Evolutionary conservation across 2,329 filamentous ascomycete genomes (phyloP), one percentile per base, ranked within the genome.

Genomic region (Phaeophleospora eucalypticola): DNA sequence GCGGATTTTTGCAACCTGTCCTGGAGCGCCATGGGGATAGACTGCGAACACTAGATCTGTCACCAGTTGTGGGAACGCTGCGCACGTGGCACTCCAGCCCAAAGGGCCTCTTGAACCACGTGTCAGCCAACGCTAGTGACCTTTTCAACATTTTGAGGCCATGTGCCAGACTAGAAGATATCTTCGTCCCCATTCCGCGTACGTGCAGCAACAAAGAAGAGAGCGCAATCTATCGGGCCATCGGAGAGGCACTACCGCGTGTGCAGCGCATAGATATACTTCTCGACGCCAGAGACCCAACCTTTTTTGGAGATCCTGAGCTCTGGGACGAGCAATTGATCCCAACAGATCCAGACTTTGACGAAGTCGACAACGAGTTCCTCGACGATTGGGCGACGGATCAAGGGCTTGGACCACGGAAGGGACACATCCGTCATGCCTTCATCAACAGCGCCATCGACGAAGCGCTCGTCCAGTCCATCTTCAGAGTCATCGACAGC

Each of bases 381-480:
- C 20, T 41, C 12, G 38, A 27, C 20, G 20, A 41, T n/a, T 41
- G 38, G 38, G 38, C 3, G 3, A 18, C 12, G 3, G 38, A 41
- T 18, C 17, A 41, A 41, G 38, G 38, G 4, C 8, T 41, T 16
- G 38, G 38, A 10, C 38, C 38, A n/a, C 16, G 38, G 4, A 41
- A 41, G 29, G 38, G 38, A 3, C 7, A 3, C 38, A 41, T 27
- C n/a, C 38, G 38, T 3, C 19, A 41, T 14, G 20, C 38, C 4
- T 41, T 41, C 19, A 41, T 41, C 38, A 27, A 41, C 14, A 41
- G 38, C 20, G 38, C 38, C 16, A 41, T 41, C 19, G 38, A 41
- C 17, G 14, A n/a, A 12, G 10, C 6, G 3, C 19, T 41, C 9
- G 38, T 41, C 12, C 4, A 41, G 17, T 21, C 17, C 3, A 41